Percentiles rank a stretch among this genome's conserved stretches.
phyloP scores from a whole-genome alignment of 768 basidiomycete species.

The Hysterangium stoloniferum region DNA sequence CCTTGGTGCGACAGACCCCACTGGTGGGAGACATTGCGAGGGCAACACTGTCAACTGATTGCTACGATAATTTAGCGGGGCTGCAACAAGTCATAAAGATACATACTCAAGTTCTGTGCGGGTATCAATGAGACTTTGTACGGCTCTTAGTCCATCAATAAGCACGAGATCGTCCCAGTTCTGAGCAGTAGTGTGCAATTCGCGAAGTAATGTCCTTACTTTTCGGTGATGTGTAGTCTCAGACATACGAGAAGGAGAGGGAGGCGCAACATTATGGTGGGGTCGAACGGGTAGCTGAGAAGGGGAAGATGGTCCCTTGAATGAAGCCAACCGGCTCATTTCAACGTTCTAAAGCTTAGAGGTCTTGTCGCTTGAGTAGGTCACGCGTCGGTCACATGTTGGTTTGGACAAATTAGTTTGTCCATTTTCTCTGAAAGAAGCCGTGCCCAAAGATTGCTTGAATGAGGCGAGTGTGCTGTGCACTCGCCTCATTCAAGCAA shows the following conservation, averaged over 20 bases:
- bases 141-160: constrained; percentile 72
- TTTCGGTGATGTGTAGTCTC: constrained; percentile 82
- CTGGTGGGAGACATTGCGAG: constrained; percentile 43
- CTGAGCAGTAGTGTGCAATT: constrained; percentile 51
- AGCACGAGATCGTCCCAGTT: constrained; percentile 84
- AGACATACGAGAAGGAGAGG: constrained; percentile 34
- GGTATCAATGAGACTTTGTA: constrained; percentile 61
- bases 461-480: too few relatives aligned
- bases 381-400: too few relatives aligned
- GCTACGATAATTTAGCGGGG: constrained; percentile 22
- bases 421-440: too few relatives aligned
- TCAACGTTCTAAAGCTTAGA: too few relatives aligned
- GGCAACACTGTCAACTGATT: constrained; percentile 56
- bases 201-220: constrained; percentile 58
- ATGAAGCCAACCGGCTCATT: constrained; percentile 66
- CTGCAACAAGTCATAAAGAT: background rate
- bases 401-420: too few relatives aligned
- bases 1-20: constrained; percentile 56
- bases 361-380: too few relatives aligned
- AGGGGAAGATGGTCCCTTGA: constrained; percentile 74
- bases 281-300: constrained; percentile 51
- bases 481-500: too few relatives aligned
- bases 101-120: constrained; percentile 82
- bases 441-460: too few relatives aligned
- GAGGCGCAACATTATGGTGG: constrained; percentile 31